phyloP scores from a whole-genome alignment of 345 rosid species.

The Pistacia integerrima region DNA sequence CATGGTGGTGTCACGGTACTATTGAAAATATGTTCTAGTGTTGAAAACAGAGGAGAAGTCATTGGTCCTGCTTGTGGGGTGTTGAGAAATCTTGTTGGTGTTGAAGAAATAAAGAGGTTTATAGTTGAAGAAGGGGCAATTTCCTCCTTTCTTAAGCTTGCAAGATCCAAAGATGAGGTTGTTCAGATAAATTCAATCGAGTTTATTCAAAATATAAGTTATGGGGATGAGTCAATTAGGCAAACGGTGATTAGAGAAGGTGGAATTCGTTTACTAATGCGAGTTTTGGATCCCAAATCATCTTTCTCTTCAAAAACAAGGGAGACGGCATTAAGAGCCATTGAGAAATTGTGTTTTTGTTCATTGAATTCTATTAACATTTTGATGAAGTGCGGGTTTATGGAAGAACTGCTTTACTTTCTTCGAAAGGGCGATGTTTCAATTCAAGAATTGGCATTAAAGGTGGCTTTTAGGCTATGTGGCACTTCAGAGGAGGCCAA shows the following conservation, averaged over 20 bases:
- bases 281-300: constrained; percentile 56
- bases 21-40: constrained; percentile 59
- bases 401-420: constrained; percentile 55
- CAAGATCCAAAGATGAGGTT: constrained; percentile 63
- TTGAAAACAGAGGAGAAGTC: constrained; percentile 44
- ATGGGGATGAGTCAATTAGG: constrained; percentile 63
- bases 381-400: constrained; percentile 55
- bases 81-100: constrained; percentile 72
- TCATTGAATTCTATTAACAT: constrained; percentile 42
- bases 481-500: constrained; percentile 64
- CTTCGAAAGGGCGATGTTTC: constrained; percentile 68
- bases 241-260: constrained; percentile 61
- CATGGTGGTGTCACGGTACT: constrained; percentile 92
- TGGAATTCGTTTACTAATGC: constrained; percentile 59
- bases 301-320: constrained; percentile 56
- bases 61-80: constrained; percentile 66
- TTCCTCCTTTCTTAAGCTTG: constrained; percentile 60
- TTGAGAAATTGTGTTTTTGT: constrained; percentile 72
- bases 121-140: constrained; percentile 80
- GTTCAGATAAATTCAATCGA: constrained; percentile 76
- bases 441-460: constrained; percentile 74
- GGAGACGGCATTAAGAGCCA: constrained; percentile 63
- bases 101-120: constrained; percentile 85
- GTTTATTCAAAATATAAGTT: constrained; percentile 60
- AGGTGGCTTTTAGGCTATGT: constrained; percentile 64